Base-by-base conservation (phyloP, 2,329 filamentous ascomycete genomes). In the Aspergillus glaucus region DNA sequence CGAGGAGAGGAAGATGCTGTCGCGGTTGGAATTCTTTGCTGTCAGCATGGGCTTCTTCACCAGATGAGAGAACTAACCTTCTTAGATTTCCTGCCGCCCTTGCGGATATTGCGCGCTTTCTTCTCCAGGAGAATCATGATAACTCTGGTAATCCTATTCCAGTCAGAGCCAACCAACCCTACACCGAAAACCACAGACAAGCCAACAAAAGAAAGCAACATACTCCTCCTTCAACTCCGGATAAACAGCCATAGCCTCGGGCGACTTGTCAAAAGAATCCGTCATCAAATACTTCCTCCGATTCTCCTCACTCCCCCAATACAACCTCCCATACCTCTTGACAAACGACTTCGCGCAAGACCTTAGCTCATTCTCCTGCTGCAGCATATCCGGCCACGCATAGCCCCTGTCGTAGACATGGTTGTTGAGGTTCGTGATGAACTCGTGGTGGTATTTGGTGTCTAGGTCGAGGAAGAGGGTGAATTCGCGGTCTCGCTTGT, bases 391-490 rank as follows among this genome's bases (percentile, higher is more conserved):
- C 1, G 21, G 41, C 59, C 59, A 62, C 1, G 21, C 15, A 8
- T 46, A 55, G 0, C 34, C 39, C 3, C 14, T 39, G 0, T 36
- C 4, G 12, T 52, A 39, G 2, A 49, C 54, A 26, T 59, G 47
- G 1, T 55, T 44, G 10, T 45, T 46, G 5, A 61, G 40, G 3
- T 30, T 44, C 4, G 12, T 44, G n/a, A 59, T 37, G 34, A 61
- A 58, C 14, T 53, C 32, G 2, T 32, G 32, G 22, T 57, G 52
- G 30, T 56, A 47, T 2, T 47, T 41, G 1, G 49, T 43, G 17
- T 59, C 56, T 22, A 63, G 24, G 43, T 61, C 60, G 0, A 63
- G 52, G 10, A 62, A 56, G 3, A 44, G 45, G 1, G 56, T 54
- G 12, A 63, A 62, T 5, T 55, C 50, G 2, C 54, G 51, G 15